Evolutionary conservation across 2,329 filamentous ascomycete genomes (phyloP).

Genomic region (Tolypocladium nubicola): DNA sequence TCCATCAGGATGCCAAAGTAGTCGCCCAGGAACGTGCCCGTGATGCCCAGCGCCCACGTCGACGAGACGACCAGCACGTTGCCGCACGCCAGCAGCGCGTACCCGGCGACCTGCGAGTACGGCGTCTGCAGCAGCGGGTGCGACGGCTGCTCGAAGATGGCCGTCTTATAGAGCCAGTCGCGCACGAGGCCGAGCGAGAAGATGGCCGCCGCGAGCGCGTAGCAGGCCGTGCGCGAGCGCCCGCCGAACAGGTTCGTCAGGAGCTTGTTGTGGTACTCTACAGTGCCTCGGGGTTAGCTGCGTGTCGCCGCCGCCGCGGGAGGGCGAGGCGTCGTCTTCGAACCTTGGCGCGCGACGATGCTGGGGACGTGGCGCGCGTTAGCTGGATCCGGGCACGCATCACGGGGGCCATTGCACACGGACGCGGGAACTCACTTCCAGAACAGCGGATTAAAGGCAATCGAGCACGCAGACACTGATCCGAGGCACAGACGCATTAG

Average conservation of each 20-base stretch:
- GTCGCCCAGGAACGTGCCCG: slow-evolving; percentile 92
- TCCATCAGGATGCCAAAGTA: slow-evolving; percentile 99
- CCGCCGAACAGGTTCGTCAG: slow-evolving; percentile 81
- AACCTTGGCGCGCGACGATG: slow-evolving; percentile 74
- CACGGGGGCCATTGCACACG: not conserved
- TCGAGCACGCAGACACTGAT: slow-evolving; percentile 67
- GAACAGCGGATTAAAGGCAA: slow-evolving; percentile 95
- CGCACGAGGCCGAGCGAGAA: slow-evolving; percentile 86
- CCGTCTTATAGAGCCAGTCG: slow-evolving; percentile 78
- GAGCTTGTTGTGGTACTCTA: slow-evolving; percentile 86
- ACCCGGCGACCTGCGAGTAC: slow-evolving; percentile 51
- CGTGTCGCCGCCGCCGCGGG: slow-evolving; percentile 6
- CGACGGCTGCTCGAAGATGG: slow-evolving; percentile 64
- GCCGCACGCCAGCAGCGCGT: slow-evolving; percentile 60
- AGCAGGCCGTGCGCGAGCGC: slow-evolving; percentile 71
- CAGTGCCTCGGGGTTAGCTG: slow-evolving; percentile 8
- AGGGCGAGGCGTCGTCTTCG: slow-evolving; percentile 7
- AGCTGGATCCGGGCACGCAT: not conserved
- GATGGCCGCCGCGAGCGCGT: slow-evolving; percentile 77
- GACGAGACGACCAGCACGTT: slow-evolving; percentile 80
- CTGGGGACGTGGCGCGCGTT: slow-evolving; percentile 29
- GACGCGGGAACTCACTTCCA: slow-evolving; percentile 71
- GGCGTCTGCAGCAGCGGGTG: slow-evolving; percentile 60
- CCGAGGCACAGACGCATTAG: slow-evolving; percentile 1
- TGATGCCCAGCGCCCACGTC: slow-evolving; percentile 87